Conservation (phyloP, 495 filamentous ascomycete genomes). For the Penicillium turbatum region DNA sequence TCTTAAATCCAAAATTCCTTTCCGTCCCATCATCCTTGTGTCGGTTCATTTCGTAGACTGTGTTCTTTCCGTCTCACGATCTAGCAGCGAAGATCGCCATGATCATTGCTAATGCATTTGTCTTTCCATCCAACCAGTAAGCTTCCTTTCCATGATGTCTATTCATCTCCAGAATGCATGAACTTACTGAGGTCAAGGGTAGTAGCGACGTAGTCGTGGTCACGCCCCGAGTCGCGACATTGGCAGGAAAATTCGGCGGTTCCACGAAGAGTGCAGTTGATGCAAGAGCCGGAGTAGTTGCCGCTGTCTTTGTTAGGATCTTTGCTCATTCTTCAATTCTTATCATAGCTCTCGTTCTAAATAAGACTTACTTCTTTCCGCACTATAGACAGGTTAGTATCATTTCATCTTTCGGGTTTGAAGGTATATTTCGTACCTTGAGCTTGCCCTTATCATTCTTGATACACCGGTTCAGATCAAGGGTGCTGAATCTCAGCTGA, state of each 20-base stretch:
- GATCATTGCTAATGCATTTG: slow-evolving; percentile 24
- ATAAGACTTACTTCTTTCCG: slow-evolving; percentile 18
- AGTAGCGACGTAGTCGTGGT: slow-evolving; percentile 13
- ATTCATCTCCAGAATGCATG: not conserved
- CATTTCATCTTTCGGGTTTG: not conserved
- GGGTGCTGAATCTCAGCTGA: not conserved
- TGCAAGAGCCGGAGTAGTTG: slow-evolving; percentile 17
- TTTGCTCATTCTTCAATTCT: not conserved
- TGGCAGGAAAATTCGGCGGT: slow-evolving; percentile 18
- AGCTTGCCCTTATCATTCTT: slow-evolving; percentile 19
- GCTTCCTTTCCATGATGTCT: not conserved
- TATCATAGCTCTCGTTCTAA: not conserved
- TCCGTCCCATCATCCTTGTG: not conserved
- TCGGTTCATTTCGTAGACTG: not conserved
- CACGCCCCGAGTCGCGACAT: slow-evolving; percentile 15
- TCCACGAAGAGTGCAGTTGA: slow-evolving; percentile 20
- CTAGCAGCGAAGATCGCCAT: slow-evolving; percentile 21
- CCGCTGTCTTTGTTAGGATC: slow-evolving; percentile 8
- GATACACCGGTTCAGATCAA: slow-evolving; percentile 21
- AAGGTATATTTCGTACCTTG: slow-evolving; percentile 4
- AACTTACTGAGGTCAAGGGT: slow-evolving; percentile 20
- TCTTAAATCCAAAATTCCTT: not conserved
- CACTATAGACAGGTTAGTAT: slow-evolving; percentile 14
- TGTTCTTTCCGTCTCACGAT: not conserved
- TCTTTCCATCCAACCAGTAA: slow-evolving; percentile 7